Conservation (phyloP, 179 eudicot genomes). For the Dionaea muscipula region DNA sequence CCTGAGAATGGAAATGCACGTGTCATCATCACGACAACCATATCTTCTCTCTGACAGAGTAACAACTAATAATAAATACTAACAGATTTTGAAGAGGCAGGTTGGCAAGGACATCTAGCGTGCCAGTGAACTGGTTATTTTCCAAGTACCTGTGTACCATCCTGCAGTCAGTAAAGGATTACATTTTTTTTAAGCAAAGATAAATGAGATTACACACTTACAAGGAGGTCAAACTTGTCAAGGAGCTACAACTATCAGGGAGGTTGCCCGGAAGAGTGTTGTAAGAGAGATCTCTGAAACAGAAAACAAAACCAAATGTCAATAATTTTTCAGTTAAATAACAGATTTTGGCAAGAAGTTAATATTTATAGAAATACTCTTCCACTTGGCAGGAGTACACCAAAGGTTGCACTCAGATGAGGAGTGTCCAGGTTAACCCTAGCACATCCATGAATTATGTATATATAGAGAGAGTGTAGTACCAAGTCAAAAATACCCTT, state of each 20-base stretch:
- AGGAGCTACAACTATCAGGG: constrained; percentile 24
- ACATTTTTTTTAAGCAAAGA: background rate
- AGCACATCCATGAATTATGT: too few relatives aligned
- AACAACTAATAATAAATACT: constrained; percentile 17
- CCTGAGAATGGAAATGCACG: constrained; percentile 23
- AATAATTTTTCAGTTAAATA: background rate
- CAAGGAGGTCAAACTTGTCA: constrained; percentile 28
- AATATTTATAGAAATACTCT: too few relatives aligned
- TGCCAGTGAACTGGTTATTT: constrained; percentile 41
- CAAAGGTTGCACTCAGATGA: too few relatives aligned
- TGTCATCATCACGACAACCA: background rate
- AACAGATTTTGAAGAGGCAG: constrained; percentile 38
- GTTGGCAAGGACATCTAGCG: constrained; percentile 32
- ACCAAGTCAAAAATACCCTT: too few relatives aligned
- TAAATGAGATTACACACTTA: constrained; percentile 15
- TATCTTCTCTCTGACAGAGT: background rate
- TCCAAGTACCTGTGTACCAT: constrained; percentile 26
- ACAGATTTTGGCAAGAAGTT: background rate
- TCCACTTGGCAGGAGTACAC: too few relatives aligned
- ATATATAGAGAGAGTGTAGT: too few relatives aligned
- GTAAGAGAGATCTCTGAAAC: constrained; percentile 27
- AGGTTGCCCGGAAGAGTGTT: constrained; percentile 31
- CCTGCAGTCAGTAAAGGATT: background rate
- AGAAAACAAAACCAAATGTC: constrained; percentile 7
- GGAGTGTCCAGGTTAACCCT: too few relatives aligned